Conservation (phyloP, 148 eudicot species). For the Heliamphora exappendiculata region DNA sequence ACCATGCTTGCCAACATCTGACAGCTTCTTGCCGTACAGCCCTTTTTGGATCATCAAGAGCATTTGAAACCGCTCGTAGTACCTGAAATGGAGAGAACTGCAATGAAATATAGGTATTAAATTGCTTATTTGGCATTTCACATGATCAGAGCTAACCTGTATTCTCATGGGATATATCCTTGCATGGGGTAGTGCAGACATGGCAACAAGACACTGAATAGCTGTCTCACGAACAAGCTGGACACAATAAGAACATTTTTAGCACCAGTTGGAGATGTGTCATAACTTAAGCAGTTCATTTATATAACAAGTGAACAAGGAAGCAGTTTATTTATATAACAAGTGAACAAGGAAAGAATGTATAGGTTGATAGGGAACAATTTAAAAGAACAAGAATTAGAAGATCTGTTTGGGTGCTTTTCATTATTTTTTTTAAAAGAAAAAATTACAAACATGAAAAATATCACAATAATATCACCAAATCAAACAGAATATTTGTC, state of each 20-base stretch:
- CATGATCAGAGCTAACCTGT: slow-evolving; percentile 37
- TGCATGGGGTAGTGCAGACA: slow-evolving; percentile 62
- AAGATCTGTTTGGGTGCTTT: not conserved
- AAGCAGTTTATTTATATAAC: no score
- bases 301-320: not conserved
- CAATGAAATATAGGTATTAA: not conserved
- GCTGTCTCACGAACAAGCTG: slow-evolving; percentile 90
- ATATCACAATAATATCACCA: no score
- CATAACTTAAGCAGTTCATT: not conserved
- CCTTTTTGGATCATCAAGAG: slow-evolving; percentile 90
- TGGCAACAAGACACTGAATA: slow-evolving; percentile 84
- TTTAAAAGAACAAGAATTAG: not conserved
- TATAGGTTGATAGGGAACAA: not conserved
- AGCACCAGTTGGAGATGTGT: not conserved
- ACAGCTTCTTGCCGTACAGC: slow-evolving; percentile 89
- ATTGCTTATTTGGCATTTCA: not conserved
- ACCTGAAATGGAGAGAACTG: slow-evolving; percentile 37
- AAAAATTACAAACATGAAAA: no score
- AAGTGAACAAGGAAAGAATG: no score
- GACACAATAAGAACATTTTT: slow-evolving; percentile 11
- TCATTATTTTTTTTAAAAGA: no score
- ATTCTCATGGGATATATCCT: slow-evolving; percentile 82
- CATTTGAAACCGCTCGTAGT: slow-evolving; percentile 51
- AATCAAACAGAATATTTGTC: no score
- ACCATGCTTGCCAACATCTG: slow-evolving; percentile 91